Conservation (phyloP, 176 grass and related monocot genomes). For the Rhynchospora pubera region DNA sequence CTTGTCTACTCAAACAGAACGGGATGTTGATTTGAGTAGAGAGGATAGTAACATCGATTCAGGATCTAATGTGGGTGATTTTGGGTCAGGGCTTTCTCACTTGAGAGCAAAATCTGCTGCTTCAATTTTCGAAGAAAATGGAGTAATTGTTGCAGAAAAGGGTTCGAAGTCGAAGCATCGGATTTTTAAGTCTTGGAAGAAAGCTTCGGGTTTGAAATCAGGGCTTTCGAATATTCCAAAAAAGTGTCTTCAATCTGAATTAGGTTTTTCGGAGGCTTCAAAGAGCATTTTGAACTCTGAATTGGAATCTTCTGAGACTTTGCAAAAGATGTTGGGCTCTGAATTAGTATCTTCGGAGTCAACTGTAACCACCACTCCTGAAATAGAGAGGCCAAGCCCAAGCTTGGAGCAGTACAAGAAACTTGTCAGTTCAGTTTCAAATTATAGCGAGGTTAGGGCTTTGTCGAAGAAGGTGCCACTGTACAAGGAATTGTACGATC, state of each 20-base stretch:
- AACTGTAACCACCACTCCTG: not conserved
- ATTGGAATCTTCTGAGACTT: not conserved
- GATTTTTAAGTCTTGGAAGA: slow-evolving; percentile 14
- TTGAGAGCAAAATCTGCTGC: not conserved
- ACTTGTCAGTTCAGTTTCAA: slow-evolving; percentile 18
- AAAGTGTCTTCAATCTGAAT: slow-evolving; percentile 9
- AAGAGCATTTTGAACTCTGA: not conserved
- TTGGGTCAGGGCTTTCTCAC: not conserved
- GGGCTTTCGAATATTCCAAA: not conserved
- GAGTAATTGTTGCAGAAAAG: not conserved
- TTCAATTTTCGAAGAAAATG: not conserved
- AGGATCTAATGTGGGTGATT: not conserved
- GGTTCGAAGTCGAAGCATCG: not conserved
- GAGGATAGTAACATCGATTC: not conserved
- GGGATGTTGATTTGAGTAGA: slow-evolving; percentile 17
- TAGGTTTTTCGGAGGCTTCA: not conserved
- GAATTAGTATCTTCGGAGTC: slow-evolving; percentile 4
- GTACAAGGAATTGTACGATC: slow-evolving; percentile 20
- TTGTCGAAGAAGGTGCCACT: not conserved
- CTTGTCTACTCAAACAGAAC: not conserved
- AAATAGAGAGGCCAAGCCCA: not conserved
- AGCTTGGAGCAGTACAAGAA: slow-evolving; percentile 21
- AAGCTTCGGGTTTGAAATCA: not conserved
- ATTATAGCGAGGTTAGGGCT: not conserved
- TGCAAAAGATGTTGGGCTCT: slow-evolving; percentile 7